phyloP scores from a whole-genome alignment of 2,329 filamentous ascomycete genomes.

The Cercospora berteroae region DNA sequence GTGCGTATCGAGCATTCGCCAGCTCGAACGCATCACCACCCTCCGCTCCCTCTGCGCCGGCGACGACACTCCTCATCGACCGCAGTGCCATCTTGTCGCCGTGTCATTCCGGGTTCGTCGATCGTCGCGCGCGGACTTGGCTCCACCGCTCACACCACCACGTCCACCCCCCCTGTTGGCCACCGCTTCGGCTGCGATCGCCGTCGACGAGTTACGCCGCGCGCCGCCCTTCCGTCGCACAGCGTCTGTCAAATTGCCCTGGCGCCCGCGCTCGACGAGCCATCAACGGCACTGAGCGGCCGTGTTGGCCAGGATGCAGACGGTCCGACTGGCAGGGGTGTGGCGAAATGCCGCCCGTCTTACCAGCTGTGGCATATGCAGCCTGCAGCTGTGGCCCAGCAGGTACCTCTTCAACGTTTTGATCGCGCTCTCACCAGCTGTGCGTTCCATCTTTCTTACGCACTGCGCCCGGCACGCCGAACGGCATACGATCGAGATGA shows the following conservation, averaged over 20 bases:
- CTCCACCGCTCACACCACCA: background rate
- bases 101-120: background rate
- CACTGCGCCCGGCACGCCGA: background rate
- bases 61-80: background rate
- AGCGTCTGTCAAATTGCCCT: background rate
- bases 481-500: background rate
- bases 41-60: background rate
- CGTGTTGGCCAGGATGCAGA: background rate
- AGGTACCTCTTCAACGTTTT: slow-evolving; percentile 11
- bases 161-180: background rate
- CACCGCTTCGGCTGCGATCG: background rate
- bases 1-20: background rate
- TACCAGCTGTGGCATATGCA: slow-evolving; percentile 3
- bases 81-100: background rate
- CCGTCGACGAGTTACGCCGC: background rate
- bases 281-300: background rate
- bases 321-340: slow-evolving; percentile 6
- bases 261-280: background rate
- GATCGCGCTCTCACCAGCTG: background rate
- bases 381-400: slow-evolving; percentile 10
- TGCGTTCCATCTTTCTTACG: background rate
- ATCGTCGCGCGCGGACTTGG: background rate
- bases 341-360: background rate
- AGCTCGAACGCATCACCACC: background rate
- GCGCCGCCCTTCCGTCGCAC: background rate